Conservation (phyloP, 1,284 basidiomycete genomes). For the Cyathus pygmaeus region DNA sequence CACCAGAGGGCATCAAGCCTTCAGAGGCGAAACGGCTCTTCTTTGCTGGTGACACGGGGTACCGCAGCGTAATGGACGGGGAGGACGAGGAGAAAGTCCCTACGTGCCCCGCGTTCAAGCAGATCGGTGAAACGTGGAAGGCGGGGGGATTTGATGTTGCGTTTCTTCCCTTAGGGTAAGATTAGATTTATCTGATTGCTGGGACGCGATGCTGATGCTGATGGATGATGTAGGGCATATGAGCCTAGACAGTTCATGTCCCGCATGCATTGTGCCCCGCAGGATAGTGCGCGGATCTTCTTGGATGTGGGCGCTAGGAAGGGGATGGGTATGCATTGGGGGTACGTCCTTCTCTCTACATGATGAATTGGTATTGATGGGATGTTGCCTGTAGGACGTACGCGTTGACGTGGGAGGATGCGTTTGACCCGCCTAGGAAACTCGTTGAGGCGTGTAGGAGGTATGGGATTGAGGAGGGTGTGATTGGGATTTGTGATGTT, state of each 20-base stretch:
- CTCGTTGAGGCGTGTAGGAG: conserved; percentile 7
- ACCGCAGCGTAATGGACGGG: conserved; percentile 55
- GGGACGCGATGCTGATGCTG: not conserved
- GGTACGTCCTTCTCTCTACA: conserved; percentile 32
- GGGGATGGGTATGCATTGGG: conserved; percentile 80
- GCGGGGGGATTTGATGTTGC: conserved; percentile 71
- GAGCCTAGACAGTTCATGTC: conserved; percentile 66
- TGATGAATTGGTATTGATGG: not conserved
- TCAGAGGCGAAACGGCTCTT: conserved; percentile 55
- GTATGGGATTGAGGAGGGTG: conserved; percentile 1
- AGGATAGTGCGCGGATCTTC: conserved; percentile 73
- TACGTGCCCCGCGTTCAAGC: conserved; percentile 73
- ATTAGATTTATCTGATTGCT: conserved; percentile 45
- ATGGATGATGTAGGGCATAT: conserved; percentile 60
- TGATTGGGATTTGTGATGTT: not conserved
- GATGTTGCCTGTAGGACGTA: conserved; percentile 53
- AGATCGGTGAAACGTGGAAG: conserved; percentile 70
- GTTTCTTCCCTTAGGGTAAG: conserved; percentile 66
- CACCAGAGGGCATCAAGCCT: conserved; percentile 5
- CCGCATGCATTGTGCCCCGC: conserved; percentile 67
- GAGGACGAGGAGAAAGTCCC: conserved; percentile 64
- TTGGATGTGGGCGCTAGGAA: conserved; percentile 65
- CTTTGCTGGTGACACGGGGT: conserved; percentile 81
- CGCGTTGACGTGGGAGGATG: conserved; percentile 39
- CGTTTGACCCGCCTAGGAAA: conserved; percentile 4